Evolutionary conservation across 1,284 basidiomycete species (phyloP).

Genomic region (Ceratobasidium sp.): DNA sequence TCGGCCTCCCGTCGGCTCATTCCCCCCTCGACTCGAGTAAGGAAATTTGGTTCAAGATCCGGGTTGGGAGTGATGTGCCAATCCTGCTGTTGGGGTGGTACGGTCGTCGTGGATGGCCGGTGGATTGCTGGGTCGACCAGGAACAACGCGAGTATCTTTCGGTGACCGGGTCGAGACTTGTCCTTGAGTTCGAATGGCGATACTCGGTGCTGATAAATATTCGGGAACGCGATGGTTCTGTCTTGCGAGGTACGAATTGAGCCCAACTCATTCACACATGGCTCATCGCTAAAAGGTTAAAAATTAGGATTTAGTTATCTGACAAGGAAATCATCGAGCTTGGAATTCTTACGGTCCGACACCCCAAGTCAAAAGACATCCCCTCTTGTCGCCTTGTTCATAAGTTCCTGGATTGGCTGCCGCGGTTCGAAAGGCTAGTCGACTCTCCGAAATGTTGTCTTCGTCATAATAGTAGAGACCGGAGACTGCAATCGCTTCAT

Average conservation of each 20-base stretch:
- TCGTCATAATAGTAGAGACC: slow-evolving; percentile 59
- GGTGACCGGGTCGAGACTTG: slow-evolving; percentile 54
- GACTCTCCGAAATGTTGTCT: slow-evolving; percentile 46
- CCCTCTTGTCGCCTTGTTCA: slow-evolving; percentile 18
- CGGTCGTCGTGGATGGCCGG: slow-evolving; percentile 60
- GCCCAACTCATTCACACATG: slow-evolving; percentile 50
- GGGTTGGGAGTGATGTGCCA: slow-evolving; percentile 54
- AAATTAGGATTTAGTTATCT: not conserved
- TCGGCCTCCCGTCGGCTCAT: slow-evolving; percentile 55
- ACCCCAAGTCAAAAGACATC: slow-evolving; percentile 40
- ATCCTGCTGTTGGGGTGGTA: slow-evolving; percentile 62
- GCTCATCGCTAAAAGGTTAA: not conserved
- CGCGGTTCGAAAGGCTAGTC: slow-evolving; percentile 38
- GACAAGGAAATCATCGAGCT: not conserved
- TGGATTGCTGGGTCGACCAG: slow-evolving; percentile 62
- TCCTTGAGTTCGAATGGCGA: slow-evolving; percentile 56
- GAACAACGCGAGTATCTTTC: slow-evolving; percentile 58
- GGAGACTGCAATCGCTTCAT: slow-evolving; percentile 64
- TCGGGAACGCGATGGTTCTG: slow-evolving; percentile 65
- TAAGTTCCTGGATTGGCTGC: not conserved
- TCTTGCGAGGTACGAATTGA: slow-evolving; percentile 54
- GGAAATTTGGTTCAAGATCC: slow-evolving; percentile 49
- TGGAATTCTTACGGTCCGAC: slow-evolving; percentile 4
- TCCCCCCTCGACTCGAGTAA: slow-evolving; percentile 51
- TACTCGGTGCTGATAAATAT: slow-evolving; percentile 64